Evolutionary conservation across 805 yeast species (phyloP), one percentile per base, ranked within the genome.

Genomic region (Wickerhamomyces alni): DNA sequence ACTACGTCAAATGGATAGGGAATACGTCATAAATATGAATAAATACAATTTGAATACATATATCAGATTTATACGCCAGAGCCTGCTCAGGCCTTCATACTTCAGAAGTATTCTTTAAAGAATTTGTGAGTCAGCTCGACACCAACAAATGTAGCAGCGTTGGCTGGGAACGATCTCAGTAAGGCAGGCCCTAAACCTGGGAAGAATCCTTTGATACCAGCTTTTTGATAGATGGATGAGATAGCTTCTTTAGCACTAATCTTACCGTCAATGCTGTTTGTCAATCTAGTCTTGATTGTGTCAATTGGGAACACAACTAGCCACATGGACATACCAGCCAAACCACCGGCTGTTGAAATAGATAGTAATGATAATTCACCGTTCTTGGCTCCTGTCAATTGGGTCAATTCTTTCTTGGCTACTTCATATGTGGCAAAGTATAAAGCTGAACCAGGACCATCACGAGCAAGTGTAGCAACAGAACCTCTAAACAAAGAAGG

Each of bases 261-360:
- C 41, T 58, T 69, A 21, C 66, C 62, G 44, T 74, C 17, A 44
- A 51, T 34, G 50, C 52, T 28, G 61, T 61, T 55, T 48, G 70
- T 49, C 59, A 55, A 39, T 51, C 57, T 58, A 2, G 72, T 66
- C 69, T 91, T 91, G 61, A 91, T 82, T 8, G 98, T 93, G 62
- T 91, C 99, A 33, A 91, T 75, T 27, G 99, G 99, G 85, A 88
- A 91, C 16, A 91, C 93, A 17, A 84, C 86, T 24, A 82, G 64
- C 99, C 99, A 91, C 99, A 91, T 91, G 10, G 95, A 78, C 45
- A 91, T 86, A 57, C 99, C 99, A 1, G 97, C 95, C 57, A 79
- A 73, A 17, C 98, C 99, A 61, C 99, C 99, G 27, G 97, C 95
- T 32, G 84, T 69, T 49, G 87, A 77, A 44, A 93, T 77, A 25